Evolutionary conservation across 1,284 basidiomycete species (phyloP), one percentile per base, ranked within the genome.

Genomic region (Cryptococcus sp.): DNA sequence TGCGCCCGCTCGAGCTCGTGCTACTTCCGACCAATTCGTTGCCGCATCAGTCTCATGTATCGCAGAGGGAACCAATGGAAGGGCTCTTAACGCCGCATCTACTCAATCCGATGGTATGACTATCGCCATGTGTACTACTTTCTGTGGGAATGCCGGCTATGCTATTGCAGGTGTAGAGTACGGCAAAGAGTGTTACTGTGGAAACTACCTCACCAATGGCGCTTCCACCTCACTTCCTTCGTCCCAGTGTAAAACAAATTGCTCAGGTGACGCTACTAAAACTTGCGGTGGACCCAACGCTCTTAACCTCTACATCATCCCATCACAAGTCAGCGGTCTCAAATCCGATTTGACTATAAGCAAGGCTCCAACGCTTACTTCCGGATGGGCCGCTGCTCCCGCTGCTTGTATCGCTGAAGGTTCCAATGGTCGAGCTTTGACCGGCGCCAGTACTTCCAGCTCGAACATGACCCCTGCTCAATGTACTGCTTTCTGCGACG

Each of bases 401-500:
- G 50, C 53, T 45, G 8, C 57, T 7, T 60, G 60, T 49, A 56
- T 65, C 47, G 58, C 58, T 30, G 65, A 67, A 51, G 64, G 55
- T 38, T 48, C 56, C 10, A 49, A 44, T 52, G 68, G 58, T 23
- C 61, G 59, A 43, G 66, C 63, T 47, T 53, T 65, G 34, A 65
- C 59, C 32, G 63, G 60, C 33, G 44, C 46, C 35, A 57, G 55
- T 13, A 62, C 45, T 44, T 46, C 57, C 36, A 45, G 56, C 13
- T 48, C 53, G 48, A 51, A 56, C 36, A 67, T 68, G 65, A 70
- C 66, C 3, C 37, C 50, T 33, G 48, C 59, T 33, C 57, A 52
- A 6, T 74, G 72, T 53, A 49, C 68, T 5, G 42, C 47, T 4
- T 65, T 52, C 56, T 74, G 72, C 54, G n/a, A 34, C 37, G 49